phyloP scores from a whole-genome alignment of 192 early-diverging fungal species.

The Umbelopsis isabellina region DNA sequence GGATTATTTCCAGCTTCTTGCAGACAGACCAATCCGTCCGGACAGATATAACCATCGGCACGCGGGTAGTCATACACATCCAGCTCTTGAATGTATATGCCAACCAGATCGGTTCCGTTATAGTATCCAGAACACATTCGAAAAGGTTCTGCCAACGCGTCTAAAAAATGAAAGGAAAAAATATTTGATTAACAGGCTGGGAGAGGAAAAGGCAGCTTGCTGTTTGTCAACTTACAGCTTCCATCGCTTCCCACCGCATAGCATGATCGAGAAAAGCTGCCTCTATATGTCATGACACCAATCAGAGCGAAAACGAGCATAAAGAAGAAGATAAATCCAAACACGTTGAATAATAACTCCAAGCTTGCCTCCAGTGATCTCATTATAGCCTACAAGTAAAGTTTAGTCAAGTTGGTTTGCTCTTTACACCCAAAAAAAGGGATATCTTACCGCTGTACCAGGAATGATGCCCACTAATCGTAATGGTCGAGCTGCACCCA shows the following conservation, averaged over 20 bases:
- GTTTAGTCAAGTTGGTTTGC: neutral
- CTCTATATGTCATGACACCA: conserved; percentile 56
- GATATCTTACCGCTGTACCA: conserved; percentile 37
- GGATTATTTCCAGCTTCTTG: conserved; percentile 32
- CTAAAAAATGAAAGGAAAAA: conserved; percentile 16
- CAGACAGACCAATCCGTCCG: conserved; percentile 45
- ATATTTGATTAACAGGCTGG: neutral
- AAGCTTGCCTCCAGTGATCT: conserved; percentile 36
- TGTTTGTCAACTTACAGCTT: conserved; percentile 23
- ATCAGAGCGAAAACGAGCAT: conserved; percentile 42
- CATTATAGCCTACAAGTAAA: conserved; percentile 35
- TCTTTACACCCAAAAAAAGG: neutral
- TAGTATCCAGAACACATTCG: conserved; percentile 38
- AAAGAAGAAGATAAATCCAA: conserved; percentile 55
- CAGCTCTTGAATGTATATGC: conserved; percentile 16
- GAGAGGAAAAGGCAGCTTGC: neutral
- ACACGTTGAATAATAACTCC: conserved; percentile 43
- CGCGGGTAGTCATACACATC: conserved; percentile 20
- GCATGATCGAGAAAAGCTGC: conserved; percentile 47
- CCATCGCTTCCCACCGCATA: conserved; percentile 31
- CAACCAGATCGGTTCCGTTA: conserved; percentile 26
- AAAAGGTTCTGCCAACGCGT: conserved; percentile 26
- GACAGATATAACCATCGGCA: conserved; percentile 51
- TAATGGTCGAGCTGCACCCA: conserved; percentile 51
- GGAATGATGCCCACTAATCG: conserved; percentile 49